Percentiles rank a stretch among this genome's conserved stretches.
These are phyloP conservation scores for Clarireedia homoeocarpa DNA, from an alignment of 2,329 filamentous ascomycete species.

Conservation along the genomic window DNA sequence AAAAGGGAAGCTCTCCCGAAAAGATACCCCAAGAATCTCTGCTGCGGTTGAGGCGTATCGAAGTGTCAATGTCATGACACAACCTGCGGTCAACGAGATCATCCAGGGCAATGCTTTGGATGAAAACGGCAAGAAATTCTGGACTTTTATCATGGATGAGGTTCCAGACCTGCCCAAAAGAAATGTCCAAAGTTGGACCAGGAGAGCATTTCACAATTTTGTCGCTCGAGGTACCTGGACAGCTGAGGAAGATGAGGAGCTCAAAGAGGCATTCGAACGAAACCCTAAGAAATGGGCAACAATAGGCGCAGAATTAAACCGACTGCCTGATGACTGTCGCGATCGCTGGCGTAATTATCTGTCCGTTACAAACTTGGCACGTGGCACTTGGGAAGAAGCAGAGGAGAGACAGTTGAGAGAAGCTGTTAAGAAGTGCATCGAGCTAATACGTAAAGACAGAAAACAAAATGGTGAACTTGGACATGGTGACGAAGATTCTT, in stretches of 20 bases:
- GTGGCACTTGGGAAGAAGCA: slow-evolving; percentile 49
- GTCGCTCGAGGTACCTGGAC: slow-evolving; percentile 53
- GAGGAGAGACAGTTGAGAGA: slow-evolving; percentile 42
- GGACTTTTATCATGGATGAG: slow-evolving; percentile 39
- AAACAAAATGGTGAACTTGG: slow-evolving; percentile 16
- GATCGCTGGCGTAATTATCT: slow-evolving; percentile 66
- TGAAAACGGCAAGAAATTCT: slow-evolving; percentile 36
- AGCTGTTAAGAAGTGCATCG: slow-evolving; percentile 46
- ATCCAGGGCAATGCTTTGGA: slow-evolving; percentile 28
- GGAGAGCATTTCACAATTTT: slow-evolving; percentile 60
- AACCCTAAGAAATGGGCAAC: slow-evolving; percentile 47
- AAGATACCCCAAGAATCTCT: slow-evolving; percentile 2
- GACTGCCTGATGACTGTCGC: slow-evolving; percentile 56
- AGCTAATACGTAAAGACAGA: slow-evolving; percentile 36
- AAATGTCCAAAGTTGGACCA: slow-evolving; percentile 48
- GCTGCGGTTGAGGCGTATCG: slow-evolving; percentile 36
- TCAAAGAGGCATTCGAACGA: slow-evolving; percentile 41
- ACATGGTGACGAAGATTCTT: slow-evolving; percentile 23
- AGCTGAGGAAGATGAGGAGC: slow-evolving; percentile 46
- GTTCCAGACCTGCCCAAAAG: slow-evolving; percentile 44
- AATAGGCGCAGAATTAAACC: slow-evolving; percentile 55
- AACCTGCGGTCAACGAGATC: slow-evolving; percentile 41
- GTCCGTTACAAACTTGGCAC: slow-evolving; percentile 43
- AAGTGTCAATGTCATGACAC: slow-evolving; percentile 35
- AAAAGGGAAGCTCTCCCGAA: not conserved